These are phyloP conservation scores for Fusarium clavum DNA, from an alignment of 2,329 filamentous ascomycete species.

Conservation along the genomic window DNA sequence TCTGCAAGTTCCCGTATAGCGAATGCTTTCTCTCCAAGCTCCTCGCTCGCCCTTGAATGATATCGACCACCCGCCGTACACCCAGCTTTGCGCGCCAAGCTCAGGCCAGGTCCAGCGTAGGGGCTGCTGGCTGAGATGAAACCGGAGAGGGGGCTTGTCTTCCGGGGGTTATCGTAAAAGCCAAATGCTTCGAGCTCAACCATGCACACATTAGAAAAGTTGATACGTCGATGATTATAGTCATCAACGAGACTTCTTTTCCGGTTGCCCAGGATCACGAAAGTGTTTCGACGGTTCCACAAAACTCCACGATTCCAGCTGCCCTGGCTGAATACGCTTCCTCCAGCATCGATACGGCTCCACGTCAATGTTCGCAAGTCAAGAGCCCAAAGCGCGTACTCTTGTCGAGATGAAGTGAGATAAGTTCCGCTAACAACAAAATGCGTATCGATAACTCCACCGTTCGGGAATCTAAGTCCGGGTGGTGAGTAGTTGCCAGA, in stretches of 20 bases:
- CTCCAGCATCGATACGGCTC: conserved; percentile 95
- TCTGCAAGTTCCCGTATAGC: conserved; percentile 87
- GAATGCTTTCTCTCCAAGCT: conserved; percentile 84
- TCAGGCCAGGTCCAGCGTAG: conserved; percentile 68
- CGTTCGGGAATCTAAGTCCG: conserved; percentile 93
- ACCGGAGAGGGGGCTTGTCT: conserved; percentile 79
- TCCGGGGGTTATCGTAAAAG: conserved; percentile 93
- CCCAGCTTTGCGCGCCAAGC: conserved; percentile 68
- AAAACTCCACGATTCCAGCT: conserved; percentile 97
- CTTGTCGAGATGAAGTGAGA: conserved; percentile 96
- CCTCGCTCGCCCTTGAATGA: conserved; percentile 82
- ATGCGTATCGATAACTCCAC: conserved; percentile 93
- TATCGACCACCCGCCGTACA: conserved; percentile 80
- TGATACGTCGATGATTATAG: conserved; percentile 97
- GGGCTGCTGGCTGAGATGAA: conserved; percentile 86
- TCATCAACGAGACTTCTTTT: conserved; percentile 96
- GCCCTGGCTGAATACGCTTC: conserved; percentile 93
- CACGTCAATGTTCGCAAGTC: conserved; percentile 90
- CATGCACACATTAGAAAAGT: conserved; percentile 96
- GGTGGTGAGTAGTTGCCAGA: conserved; percentile 87
- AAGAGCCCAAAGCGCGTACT: conserved; percentile 96
- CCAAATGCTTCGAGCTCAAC: conserved; percentile 98
- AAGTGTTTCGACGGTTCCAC: conserved; percentile 93
- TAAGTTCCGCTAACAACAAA: conserved; percentile 99
- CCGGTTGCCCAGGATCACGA: conserved; percentile 93